Conservation (phyloP, 345 rosid genomes). For the Leavenworthia alabamica region DNA sequence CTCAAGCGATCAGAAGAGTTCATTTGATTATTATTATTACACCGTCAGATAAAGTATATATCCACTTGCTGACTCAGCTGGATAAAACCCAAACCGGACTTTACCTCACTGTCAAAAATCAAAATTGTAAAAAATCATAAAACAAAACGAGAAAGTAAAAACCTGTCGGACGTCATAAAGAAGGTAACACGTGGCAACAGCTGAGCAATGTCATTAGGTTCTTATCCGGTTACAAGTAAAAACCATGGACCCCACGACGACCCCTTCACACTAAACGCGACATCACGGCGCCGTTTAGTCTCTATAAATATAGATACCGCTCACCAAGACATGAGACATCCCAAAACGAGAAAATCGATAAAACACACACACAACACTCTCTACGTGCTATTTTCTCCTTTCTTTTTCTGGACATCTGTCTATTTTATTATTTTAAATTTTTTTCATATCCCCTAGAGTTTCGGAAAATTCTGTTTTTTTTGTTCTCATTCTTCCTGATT, state of each 20-base stretch:
- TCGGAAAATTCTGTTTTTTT: conserved; percentile 1
- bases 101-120: neutral
- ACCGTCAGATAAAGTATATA: conserved; percentile 20
- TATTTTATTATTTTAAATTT: neutral
- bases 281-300: conserved; percentile 20
- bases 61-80: conserved; percentile 31
- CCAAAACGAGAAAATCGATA: neutral
- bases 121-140: too few species aligned
- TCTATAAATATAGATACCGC: conserved; percentile 25
- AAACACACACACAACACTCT: neutral
- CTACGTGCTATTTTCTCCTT: conserved; percentile 15
- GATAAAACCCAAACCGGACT: neutral
- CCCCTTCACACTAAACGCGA: conserved; percentile 13
- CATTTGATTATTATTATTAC: too few species aligned
- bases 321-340: neutral
- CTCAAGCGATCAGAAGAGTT: neutral
- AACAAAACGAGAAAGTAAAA: neutral
- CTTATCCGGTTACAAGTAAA: conserved; percentile 19
- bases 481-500: neutral
- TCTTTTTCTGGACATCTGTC: conserved; percentile 1
- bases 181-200: conserved; percentile 13
- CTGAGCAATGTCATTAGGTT: conserved; percentile 11
- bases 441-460: neutral
- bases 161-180: neutral
- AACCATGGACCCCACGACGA: neutral